Conservation (phyloP, 495 filamentous ascomycete genomes). For the Neurospora sp. region DNA sequence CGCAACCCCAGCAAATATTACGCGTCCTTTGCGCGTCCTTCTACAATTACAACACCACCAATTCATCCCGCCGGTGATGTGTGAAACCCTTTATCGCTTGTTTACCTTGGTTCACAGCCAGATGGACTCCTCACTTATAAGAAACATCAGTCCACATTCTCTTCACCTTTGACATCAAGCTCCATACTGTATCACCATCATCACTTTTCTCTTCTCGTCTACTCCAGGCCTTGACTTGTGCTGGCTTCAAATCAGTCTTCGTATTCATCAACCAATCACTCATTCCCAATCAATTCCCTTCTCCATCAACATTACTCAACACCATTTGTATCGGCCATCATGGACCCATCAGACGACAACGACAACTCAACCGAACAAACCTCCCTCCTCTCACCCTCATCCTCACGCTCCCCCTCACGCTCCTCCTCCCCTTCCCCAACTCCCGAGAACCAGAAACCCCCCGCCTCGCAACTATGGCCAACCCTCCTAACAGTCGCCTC, state of each 20-base stretch:
- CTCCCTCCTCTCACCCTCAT: not conserved
- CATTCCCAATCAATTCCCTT: not conserved
- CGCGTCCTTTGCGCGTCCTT: not conserved
- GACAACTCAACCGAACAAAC: not conserved
- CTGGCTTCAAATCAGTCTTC: no score
- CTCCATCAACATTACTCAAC: not conserved
- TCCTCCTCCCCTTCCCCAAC: no score
- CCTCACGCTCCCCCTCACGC: not conserved
- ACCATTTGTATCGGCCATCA: not conserved
- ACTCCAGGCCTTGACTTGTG: no score
- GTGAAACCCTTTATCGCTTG: not conserved
- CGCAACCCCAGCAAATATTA: not conserved
- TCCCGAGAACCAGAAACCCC: no score
- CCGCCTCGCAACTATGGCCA: not conserved
- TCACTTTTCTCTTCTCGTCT: no score
- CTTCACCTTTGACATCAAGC: not conserved
- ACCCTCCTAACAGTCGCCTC: slow-evolving; percentile 6
- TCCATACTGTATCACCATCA: no score
- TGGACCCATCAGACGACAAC: not conserved
- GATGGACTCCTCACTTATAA: no score
- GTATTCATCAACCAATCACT: not conserved
- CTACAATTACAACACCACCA: not conserved
- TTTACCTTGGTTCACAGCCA: not conserved
- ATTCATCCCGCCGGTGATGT: not conserved
- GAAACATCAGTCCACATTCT: not conserved